These are phyloP conservation scores for Centaurea solstitialis DNA, from an alignment of 129 eudicot genomes.

Conservation along the genomic window DNA sequence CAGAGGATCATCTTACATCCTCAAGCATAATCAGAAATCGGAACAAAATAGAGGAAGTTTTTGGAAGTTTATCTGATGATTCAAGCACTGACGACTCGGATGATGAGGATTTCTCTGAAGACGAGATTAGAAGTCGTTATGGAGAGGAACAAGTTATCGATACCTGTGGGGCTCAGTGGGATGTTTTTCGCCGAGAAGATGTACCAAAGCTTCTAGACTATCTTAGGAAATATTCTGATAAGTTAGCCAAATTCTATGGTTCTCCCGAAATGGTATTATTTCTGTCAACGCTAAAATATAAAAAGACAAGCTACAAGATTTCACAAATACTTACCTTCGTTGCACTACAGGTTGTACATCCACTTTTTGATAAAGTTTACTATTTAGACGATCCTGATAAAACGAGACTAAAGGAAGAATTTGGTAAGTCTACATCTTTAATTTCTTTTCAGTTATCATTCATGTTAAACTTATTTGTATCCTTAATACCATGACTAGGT, in stretches of 20 bases:
- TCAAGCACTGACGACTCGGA: conserved; percentile 47
- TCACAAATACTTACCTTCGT: background rate
- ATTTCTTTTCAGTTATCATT: background rate
- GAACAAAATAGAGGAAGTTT: conserved; percentile 17
- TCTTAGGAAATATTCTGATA: conserved; percentile 55
- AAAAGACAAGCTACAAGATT: background rate
- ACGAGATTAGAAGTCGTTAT: conserved; percentile 26
- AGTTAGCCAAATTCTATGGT: conserved; percentile 28
- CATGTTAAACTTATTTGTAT: background rate
- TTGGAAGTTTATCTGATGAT: conserved; percentile 40
- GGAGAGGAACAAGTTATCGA: conserved; percentile 13
- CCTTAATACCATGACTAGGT: conserved; percentile 33
- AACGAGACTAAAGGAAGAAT: conserved; percentile 78
- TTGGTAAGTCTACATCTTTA: conserved; percentile 41
- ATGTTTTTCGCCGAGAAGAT: conserved; percentile 75
- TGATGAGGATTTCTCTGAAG: conserved; percentile 27
- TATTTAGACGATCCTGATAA: conserved; percentile 66
- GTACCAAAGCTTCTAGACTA: conserved; percentile 77
- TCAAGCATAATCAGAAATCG: conserved; percentile 20
- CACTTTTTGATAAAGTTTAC: conserved; percentile 66
- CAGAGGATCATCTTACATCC: conserved; percentile 31
- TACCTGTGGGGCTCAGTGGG: conserved; percentile 78
- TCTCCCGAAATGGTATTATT: conserved; percentile 44
- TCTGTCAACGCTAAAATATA: background rate
- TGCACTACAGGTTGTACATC: conserved; percentile 62